Base-by-base conservation (phyloP, 2,329 filamentous ascomycete species). In the Blumeriella jaapii region DNA sequence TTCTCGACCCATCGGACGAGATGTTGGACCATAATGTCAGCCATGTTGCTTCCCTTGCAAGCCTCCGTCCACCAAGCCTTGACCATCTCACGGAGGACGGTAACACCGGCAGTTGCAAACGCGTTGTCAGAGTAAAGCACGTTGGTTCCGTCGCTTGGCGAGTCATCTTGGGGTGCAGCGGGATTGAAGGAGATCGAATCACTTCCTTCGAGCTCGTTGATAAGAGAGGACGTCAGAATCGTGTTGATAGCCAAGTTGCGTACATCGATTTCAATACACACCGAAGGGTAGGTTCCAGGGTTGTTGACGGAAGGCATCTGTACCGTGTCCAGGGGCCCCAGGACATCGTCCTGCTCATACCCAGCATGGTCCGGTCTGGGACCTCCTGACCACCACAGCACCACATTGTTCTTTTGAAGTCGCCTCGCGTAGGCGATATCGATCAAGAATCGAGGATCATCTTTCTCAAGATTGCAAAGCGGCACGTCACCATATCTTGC, bases 41-140 rank as follows among this genome's bases (percentile, higher is more conserved):
- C 93, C 85, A 98, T 95, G 25, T 75, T 80, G 50, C 83, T 93
- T 23, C 86, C 85, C 42, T 75, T 77, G 55, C 84, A 91, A 5
- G 91, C 93, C 58, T 98, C 89, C 1, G 80, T 72, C 91, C 91
- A 98, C 93, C 93, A 99, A 2, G 83, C 74, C 58, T 95, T 94
- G 49, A 99, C 91, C 87, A 99, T 95, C 51, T 96, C 93, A 10
- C 91, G 80, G 3, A 99, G 68, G 0, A 98, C 91, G 5, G 79
- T 72, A 4, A 96, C 82, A 36, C 86, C 84, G 3, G 89, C 86
- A 31, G 85, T 82, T n/a, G 89, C 80, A 55, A 98, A 98, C 0
- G 89, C 84, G 41, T 81, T 91, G 43, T 94, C 86, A 0, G 86
- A 83, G 42, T 83, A 82, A 5, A 93, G 71, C 12, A 78, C 69